A percentile compares a stretch with the other conserved stretches of the same genome.
Conservation (phyloP, 2,329 filamentous ascomycete species). For the Cordyceps tenuipes region DNA sequence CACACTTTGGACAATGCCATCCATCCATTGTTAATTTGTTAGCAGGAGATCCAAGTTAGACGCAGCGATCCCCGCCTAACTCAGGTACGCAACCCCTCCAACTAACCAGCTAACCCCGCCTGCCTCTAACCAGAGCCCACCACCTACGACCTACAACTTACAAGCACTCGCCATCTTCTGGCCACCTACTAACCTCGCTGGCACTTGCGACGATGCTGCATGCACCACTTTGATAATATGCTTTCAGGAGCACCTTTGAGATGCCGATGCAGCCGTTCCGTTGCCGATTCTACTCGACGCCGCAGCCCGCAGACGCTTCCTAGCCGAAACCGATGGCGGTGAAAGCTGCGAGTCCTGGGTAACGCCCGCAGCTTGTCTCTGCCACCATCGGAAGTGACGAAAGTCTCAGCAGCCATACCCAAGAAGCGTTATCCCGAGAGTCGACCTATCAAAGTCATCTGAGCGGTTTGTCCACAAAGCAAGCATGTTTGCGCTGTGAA, state of each 20-base stretch:
- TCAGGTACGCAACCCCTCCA: neutral
- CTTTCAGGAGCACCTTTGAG: neutral
- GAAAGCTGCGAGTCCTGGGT: neutral
- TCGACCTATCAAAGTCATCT: neutral
- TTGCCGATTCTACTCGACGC: neutral
- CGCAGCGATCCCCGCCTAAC: neutral
- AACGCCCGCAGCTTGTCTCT: neutral
- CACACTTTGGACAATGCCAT: neutral
- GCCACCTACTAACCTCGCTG: too few species aligned
- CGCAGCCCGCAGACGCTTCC: neutral
- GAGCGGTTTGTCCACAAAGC: neutral
- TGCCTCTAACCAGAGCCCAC: too few species aligned
- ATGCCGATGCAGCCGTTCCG: neutral
- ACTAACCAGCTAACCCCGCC: neutral
- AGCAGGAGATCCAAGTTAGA: neutral
- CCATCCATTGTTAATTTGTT: too few species aligned
- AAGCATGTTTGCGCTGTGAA: conserved; percentile 6
- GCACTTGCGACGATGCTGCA: neutral
- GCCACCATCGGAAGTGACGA: neutral
- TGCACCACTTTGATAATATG: neutral
- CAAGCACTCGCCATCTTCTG: neutral
- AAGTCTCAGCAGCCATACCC: neutral
- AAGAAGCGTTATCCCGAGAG: neutral
- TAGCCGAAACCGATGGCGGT: neutral
- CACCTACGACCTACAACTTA: neutral